These are phyloP conservation scores for Conringia planisiliqua DNA, from an alignment of 345 rosid genomes.

Conservation along the genomic window DNA sequence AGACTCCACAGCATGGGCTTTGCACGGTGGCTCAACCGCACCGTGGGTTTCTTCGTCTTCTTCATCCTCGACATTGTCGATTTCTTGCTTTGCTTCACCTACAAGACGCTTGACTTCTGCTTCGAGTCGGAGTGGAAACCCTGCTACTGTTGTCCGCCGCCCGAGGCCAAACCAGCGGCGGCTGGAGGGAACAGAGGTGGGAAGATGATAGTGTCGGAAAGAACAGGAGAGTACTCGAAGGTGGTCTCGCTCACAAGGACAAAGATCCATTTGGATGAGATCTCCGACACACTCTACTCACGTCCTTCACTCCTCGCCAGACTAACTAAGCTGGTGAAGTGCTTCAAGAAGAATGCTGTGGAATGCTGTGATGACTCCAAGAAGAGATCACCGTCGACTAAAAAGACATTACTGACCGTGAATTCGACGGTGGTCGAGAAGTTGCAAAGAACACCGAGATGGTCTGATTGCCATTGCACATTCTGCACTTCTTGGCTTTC, in stretches of 20 bases:
- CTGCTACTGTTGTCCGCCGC: constrained; percentile 37
- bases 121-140: constrained; percentile 40
- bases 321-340: constrained; percentile 52
- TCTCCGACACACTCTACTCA: constrained; percentile 82
- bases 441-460: constrained; percentile 58
- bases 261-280: constrained; percentile 75
- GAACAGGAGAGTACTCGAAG: constrained; percentile 59
- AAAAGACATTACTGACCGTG: constrained; percentile 45
- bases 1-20: constrained; percentile 32
- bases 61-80: constrained; percentile 36
- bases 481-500: constrained; percentile 73
- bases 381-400: constrained; percentile 23
- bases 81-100: constrained; percentile 38
- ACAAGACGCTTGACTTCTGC: constrained; percentile 36
- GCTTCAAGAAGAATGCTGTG: constrained; percentile 34
- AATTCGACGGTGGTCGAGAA: constrained; percentile 68
- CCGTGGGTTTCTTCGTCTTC: constrained; percentile 34
- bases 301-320: constrained; percentile 57
- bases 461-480: constrained; percentile 93
- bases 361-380: constrained; percentile 38
- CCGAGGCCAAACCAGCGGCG: constrained; percentile 25
- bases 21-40: constrained; percentile 39
- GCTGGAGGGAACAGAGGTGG: constrained; percentile 34
- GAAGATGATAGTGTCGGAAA: constrained; percentile 75
- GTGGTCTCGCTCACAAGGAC: constrained; percentile 65